phyloP scores from a whole-genome alignment of 495 filamentous ascomycete genomes.

The Sporormia fimetaria region DNA sequence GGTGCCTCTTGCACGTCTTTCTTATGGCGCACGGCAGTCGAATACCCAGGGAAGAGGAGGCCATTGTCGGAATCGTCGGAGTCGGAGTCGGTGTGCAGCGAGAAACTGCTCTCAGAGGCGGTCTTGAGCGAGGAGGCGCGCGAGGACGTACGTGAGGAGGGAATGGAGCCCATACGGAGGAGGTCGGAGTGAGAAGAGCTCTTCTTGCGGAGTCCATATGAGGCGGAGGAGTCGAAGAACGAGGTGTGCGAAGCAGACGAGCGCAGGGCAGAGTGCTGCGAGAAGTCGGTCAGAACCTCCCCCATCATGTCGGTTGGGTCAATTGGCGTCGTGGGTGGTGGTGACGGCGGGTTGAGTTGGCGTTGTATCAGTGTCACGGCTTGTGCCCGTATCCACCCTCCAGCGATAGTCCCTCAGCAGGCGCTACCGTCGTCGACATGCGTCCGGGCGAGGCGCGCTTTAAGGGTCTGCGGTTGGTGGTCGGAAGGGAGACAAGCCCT shows the following conservation, averaged over 20 bases:
- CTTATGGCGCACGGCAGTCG: constrained; percentile 33
- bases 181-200: constrained; percentile 18
- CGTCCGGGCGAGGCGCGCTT: constrained; percentile 4
- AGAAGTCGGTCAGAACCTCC: constrained; percentile 18
- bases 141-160: constrained; percentile 12
- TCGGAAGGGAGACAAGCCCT: neutral
- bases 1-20: constrained; percentile 10
- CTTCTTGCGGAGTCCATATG: constrained; percentile 7
- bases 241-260: constrained; percentile 18
- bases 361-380: neutral
- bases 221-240: constrained; percentile 16
- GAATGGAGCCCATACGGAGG: too few species aligned
- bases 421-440: constrained; percentile 12
- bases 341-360: neutral
- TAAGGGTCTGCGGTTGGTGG: neutral
- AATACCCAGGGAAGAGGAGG: constrained; percentile 48
- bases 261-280: constrained; percentile 12
- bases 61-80: constrained; percentile 43
- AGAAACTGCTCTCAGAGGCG: constrained; percentile 53
- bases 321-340: too few species aligned
- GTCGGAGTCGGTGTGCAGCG: constrained; percentile 39
- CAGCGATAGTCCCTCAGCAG: constrained; percentile 5
- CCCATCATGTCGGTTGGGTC: constrained; percentile 10
- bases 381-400: constrained; percentile 17
- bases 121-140: constrained; percentile 32